Evolutionary conservation across 371 early-diverging fungal genomes (phyloP).

Genomic region (Dichotomocladium elegans): DNA sequence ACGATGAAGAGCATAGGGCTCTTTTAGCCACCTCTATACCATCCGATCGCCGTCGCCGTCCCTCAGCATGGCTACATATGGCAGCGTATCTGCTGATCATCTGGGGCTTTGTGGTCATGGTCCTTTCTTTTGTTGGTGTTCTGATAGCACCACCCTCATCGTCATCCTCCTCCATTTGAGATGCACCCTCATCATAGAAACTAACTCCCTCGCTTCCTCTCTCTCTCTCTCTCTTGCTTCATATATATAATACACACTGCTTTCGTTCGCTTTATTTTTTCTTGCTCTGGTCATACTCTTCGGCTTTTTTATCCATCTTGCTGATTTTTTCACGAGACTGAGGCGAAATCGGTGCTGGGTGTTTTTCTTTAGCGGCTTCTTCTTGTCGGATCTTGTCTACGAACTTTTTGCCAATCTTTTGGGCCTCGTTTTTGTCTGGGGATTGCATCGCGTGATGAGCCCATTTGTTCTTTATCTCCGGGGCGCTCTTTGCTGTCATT

Average conservation of each 20-base stretch:
- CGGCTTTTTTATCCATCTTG: constrained; percentile 10
- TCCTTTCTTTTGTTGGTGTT: constrained; percentile 23
- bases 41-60: neutral
- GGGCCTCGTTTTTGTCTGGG: neutral
- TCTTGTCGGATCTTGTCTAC: constrained; percentile 13
- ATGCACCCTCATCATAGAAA: no score
- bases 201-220: no score
- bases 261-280: constrained; percentile 5
- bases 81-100: constrained; percentile 32
- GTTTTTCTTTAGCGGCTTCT: constrained; percentile 9
- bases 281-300: constrained; percentile 3
- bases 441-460: no score
- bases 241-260: no score
- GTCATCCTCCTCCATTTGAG: no score
- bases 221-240: neutral
- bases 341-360: constrained; percentile 8
- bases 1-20: neutral
- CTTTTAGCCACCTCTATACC: neutral
- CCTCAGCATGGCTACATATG: constrained; percentile 9
- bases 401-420: constrained; percentile 5
- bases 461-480: neutral
- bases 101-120: constrained; percentile 41
- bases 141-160: no score
- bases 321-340: constrained; percentile 1
- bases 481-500: no score